These are phyloP conservation scores for Furcasterigmium sp. DNA, from an alignment of 2,329 filamentous ascomycete species.

Conservation along the genomic window DNA sequence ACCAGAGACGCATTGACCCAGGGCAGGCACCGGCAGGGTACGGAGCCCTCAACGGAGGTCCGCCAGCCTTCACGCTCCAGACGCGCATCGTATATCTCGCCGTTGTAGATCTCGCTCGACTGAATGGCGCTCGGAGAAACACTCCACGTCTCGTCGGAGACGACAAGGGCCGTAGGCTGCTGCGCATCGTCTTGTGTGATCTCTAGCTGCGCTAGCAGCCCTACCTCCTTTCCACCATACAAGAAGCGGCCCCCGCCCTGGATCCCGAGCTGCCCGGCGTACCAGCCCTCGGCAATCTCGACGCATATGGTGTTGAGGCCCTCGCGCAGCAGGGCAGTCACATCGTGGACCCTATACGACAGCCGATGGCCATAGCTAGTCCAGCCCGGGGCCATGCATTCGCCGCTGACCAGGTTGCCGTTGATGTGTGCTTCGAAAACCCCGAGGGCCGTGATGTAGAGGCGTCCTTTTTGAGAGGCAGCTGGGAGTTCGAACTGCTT, in stretches of 20 bases:
- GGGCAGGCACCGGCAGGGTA: constrained; percentile 5
- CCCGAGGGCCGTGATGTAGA: constrained; percentile 30
- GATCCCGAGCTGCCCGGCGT: constrained; percentile 30
- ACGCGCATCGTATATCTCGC: constrained; percentile 42
- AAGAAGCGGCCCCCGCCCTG: constrained; percentile 18
- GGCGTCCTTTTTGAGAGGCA: constrained; percentile 20
- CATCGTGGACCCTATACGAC: constrained; percentile 37
- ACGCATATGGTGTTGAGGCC: constrained; percentile 18
- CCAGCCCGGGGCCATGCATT: constrained; percentile 35
- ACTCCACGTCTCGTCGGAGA: constrained; percentile 34
- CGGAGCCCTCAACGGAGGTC: neutral
- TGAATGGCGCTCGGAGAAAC: constrained; percentile 24
- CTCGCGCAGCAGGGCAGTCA: constrained; percentile 23
- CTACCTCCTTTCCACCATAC: constrained; percentile 30
- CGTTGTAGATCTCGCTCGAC: constrained; percentile 43
- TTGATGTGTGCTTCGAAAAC: constrained; percentile 32
- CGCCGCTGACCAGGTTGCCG: constrained; percentile 21
- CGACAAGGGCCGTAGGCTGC: constrained; percentile 13
- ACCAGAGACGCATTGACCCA: neutral
- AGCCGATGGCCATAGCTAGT: constrained; percentile 36
- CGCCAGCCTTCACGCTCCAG: constrained; percentile 15
- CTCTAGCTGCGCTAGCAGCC: constrained; percentile 30
- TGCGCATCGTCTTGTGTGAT: constrained; percentile 23
- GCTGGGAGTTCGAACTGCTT: constrained; percentile 22
- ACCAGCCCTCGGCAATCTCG: constrained; percentile 49